Percentiles rank a stretch among this genome's conserved stretches.
These are phyloP conservation scores for Aureobasidium melanogenum DNA, from an alignment of 2,329 filamentous ascomycete species.

Conservation along the genomic window DNA sequence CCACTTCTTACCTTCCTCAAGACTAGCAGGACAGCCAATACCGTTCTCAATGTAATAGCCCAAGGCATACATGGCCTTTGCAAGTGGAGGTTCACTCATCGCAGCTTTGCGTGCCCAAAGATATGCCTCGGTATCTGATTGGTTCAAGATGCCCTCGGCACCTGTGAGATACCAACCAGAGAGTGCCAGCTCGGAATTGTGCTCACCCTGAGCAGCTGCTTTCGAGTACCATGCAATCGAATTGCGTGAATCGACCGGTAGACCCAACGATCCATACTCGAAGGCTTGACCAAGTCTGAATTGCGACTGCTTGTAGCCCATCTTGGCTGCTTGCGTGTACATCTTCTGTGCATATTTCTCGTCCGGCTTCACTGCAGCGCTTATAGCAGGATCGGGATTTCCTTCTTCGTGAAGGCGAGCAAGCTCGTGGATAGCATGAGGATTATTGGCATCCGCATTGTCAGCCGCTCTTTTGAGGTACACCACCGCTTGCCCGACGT, in stretches of 20 bases:
- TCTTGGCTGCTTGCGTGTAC: slow-evolving; percentile 74
- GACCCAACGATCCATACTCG: slow-evolving; percentile 80
- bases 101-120: slow-evolving; percentile 95
- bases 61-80: slow-evolving; percentile 97
- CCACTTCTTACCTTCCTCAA: slow-evolving; percentile 96
- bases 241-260: slow-evolving; percentile 69
- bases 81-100: slow-evolving; percentile 60
- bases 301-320: slow-evolving; percentile 93
- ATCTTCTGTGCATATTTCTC: slow-evolving; percentile 72
- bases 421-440: slow-evolving; percentile 88
- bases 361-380: slow-evolving; percentile 70
- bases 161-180: slow-evolving; percentile 73
- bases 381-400: slow-evolving; percentile 41
- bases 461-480: slow-evolving; percentile 95
- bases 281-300: slow-evolving; percentile 80
- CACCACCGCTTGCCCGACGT: slow-evolving; percentile 74
- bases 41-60: slow-evolving; percentile 95
- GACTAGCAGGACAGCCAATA: slow-evolving; percentile 74
- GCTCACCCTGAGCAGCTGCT: slow-evolving; percentile 86
- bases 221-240: slow-evolving; percentile 92
- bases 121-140: slow-evolving; percentile 93
- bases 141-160: slow-evolving; percentile 73
- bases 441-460: slow-evolving; percentile 78
- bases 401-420: slow-evolving; percentile 56
- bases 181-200: slow-evolving; percentile 66